phyloP scores from a whole-genome alignment of 495 filamentous ascomycete species.

The Xylaria flabelliformis region DNA sequence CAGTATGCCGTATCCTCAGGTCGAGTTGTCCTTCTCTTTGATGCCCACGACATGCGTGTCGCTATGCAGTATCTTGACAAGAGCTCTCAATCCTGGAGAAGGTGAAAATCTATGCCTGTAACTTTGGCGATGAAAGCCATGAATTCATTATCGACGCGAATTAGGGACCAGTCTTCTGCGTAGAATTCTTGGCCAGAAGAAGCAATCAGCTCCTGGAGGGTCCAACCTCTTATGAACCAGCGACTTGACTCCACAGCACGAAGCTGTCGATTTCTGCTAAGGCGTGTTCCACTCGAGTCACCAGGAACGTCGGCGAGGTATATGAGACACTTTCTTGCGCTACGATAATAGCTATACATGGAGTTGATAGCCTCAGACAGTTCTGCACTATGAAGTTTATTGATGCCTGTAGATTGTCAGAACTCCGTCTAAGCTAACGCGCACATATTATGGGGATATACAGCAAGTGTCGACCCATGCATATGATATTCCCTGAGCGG shows the following conservation, averaged over 20 bases:
- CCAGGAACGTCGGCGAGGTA: background rate
- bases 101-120: background rate
- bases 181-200: background rate
- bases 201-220: background rate
- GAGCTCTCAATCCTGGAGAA: background rate
- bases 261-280: background rate
- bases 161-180: background rate
- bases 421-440: background rate
- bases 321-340: background rate
- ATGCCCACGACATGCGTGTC: background rate
- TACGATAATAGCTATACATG: background rate
- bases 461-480: background rate
- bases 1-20: background rate
- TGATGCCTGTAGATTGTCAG: background rate
- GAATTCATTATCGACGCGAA: background rate
- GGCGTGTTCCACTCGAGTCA: background rate
- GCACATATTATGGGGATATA: background rate
- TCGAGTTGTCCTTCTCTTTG: background rate
- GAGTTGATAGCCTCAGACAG: background rate
- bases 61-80: background rate
- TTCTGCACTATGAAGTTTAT: background rate
- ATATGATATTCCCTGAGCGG: background rate
- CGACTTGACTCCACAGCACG: background rate
- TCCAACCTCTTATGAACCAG: constrained; percentile 5
- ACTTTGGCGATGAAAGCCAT: background rate